Evolutionary conservation across 352 stramenopile species (phyloP).

Genomic region (Phytophthora citricola): DNA sequence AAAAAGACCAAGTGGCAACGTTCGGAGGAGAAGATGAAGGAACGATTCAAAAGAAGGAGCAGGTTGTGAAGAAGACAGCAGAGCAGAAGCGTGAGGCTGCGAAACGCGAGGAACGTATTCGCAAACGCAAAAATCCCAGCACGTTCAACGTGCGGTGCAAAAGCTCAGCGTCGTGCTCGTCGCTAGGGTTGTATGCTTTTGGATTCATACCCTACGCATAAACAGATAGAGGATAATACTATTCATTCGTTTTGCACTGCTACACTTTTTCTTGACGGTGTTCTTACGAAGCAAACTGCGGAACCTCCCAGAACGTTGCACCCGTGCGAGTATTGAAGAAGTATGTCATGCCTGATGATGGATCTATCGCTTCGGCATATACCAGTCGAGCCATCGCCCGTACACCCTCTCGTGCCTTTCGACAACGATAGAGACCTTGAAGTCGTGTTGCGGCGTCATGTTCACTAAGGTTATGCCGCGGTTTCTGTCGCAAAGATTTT

Average conservation of each 20-base stretch:
- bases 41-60: constrained; percentile 89
- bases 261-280: neutral
- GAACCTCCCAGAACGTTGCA: constrained; percentile 57
- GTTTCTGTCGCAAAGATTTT: constrained; percentile 13
- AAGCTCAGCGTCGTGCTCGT: constrained; percentile 50
- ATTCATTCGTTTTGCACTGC: constrained; percentile 18
- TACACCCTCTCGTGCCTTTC: constrained; percentile 51
- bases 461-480: constrained; percentile 22
- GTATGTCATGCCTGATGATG: constrained; percentile 50
- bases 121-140: constrained; percentile 77
- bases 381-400: constrained; percentile 44
- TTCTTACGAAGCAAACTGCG: constrained; percentile 45
- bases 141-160: constrained; percentile 65
- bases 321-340: constrained; percentile 69
- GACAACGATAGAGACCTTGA: constrained; percentile 62
- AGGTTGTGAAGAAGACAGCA: constrained; percentile 71
- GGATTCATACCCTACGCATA: constrained; percentile 8
- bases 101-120: constrained; percentile 86
- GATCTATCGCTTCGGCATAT: constrained; percentile 57
- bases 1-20: constrained; percentile 70
- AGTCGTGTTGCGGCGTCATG: constrained; percentile 51
- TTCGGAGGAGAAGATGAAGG: constrained; percentile 73
- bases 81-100: constrained; percentile 75
- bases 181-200: constrained; percentile 23
- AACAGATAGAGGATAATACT: constrained; percentile 42